These are phyloP conservation scores for Xylariales sp. DNA, from an alignment of 2,329 filamentous ascomycete genomes.

Conservation along the genomic window DNA sequence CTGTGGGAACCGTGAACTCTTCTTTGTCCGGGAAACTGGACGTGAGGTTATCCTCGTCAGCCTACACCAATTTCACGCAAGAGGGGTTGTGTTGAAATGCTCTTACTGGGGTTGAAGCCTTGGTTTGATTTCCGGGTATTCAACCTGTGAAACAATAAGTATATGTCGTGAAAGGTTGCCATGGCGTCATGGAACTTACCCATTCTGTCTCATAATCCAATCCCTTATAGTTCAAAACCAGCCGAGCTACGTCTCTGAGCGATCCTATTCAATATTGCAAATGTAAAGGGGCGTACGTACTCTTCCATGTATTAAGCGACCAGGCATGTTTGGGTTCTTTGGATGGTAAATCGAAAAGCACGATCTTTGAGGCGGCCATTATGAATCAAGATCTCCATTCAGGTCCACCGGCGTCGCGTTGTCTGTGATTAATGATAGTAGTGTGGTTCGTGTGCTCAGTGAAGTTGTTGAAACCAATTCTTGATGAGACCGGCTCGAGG, in stretches of 20 bases:
- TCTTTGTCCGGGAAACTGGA: constrained; percentile 56
- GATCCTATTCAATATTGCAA: constrained; percentile 3
- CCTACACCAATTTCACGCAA: neutral
- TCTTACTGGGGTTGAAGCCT: constrained; percentile 65
- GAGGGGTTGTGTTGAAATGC: neutral
- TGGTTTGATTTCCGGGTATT: constrained; percentile 73
- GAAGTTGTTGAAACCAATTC: too few species aligned
- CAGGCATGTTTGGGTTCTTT: constrained; percentile 62
- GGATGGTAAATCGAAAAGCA: constrained; percentile 73
- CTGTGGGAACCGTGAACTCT: constrained; percentile 49
- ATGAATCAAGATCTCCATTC: neutral
- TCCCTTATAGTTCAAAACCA: constrained; percentile 75
- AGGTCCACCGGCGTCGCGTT: neutral
- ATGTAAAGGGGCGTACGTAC: constrained; percentile 52
- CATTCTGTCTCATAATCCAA: constrained; percentile 76
- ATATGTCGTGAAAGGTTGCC: neutral
- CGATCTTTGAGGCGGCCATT: constrained; percentile 52
- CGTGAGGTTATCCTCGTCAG: constrained; percentile 9
- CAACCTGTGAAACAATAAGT: constrained; percentile 53
- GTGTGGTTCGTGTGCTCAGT: neutral
- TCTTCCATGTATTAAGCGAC: constrained; percentile 79
- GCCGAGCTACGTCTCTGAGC: constrained; percentile 61
- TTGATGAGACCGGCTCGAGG: neutral
- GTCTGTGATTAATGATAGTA: neutral
- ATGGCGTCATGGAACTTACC: constrained; percentile 49